Percentiles rank a stretch among this genome's conserved stretches.
Evolutionary conservation across 2,329 filamentous ascomycete species (phyloP).

Genomic region (Curvularia eragrostidis): DNA sequence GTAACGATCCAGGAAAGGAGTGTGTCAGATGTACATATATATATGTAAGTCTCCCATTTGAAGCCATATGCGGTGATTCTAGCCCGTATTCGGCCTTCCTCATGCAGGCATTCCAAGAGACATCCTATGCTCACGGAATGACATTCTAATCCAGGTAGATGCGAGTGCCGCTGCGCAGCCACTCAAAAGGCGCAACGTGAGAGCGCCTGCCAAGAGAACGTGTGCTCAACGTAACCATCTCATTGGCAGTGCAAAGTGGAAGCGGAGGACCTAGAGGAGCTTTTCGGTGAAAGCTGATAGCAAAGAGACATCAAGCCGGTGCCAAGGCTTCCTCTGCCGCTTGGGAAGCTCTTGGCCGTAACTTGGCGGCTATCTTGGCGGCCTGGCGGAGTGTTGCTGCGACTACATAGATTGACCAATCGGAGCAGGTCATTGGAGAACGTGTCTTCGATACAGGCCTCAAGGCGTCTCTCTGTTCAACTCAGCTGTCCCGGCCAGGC

Average conservation of each 20-base stretch:
- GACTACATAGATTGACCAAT: not conserved
- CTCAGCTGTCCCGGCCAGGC: not conserved
- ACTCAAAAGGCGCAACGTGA: conserved; percentile 17
- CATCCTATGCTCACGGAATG: conserved; percentile 1
- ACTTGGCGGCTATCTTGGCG: not conserved
- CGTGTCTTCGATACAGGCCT: not conserved
- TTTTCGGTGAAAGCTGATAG: not conserved
- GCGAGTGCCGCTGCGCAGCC: conserved; percentile 19
- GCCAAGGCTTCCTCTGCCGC: not conserved
- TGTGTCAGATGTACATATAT: conserved; percentile 32
- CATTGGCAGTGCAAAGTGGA: conserved; percentile 18
- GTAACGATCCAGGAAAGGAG: conserved; percentile 14
- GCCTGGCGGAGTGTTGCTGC: not conserved
- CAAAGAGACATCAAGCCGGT: conserved; percentile 13
- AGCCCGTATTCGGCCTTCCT: conserved; percentile 16
- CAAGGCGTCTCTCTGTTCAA: not conserved
- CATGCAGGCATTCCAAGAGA: not conserved
- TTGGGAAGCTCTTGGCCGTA: conserved; percentile 4
- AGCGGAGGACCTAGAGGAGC: not conserved
- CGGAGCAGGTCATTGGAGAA: not conserved
- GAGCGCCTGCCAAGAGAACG: conserved; percentile 20
- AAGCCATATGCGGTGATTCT: conserved; percentile 21
- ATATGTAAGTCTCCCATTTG: conserved; percentile 19
- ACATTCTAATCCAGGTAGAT: conserved; percentile 15
- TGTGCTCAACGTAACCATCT: conserved; percentile 18